Evolutionary conservation across 2,329 filamentous ascomycete species (phyloP), one percentile per base, ranked within the genome.

Genomic region (Ceratocystis ficicola): DNA sequence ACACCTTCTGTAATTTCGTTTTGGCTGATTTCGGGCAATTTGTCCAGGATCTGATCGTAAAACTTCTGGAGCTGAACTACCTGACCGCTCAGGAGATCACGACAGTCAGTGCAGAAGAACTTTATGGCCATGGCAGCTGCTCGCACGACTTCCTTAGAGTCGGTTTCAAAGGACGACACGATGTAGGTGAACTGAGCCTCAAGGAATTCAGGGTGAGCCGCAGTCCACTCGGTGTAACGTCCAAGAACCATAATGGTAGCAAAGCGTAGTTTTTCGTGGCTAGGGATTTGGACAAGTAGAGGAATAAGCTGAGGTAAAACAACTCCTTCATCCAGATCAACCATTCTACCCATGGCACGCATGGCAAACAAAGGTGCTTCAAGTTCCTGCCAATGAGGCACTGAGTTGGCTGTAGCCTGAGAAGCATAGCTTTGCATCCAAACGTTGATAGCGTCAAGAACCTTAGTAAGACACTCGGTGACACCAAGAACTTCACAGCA

Each of bases 161-260:
- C 84, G 67, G 93, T 89, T 70, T 90, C 83, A 77, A 99, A 99
- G 0, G 92, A 94, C 3, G 87, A 88, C 70, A 96, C 92, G 72
- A 99, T 95, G 76, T 95, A 99, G 72, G 90, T 91, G 73, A 99
- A 89, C 75, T 99, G 94, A 7, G 89, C 83, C 75, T 96, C 89
- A 7, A 99, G 80, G 59, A 93, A 95, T 67, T 96, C 90, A 0
- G 93, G 90, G 72, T 99, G 94, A 61, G 90, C 86, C 4, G 94
- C 86, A 0, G 95, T 99, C 94, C 94, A 99, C 75, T 97, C 93
- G 0, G 95, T 99, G 73, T 99, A 99, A 69, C 94, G 84, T 46
- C 91, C 94, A 25, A 99, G 83, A 2, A 95, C 92, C 91, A 99
- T 96, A 72, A 97, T 96, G 5, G 93, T 93, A 69, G 95, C 93